A percentile compares a stretch with the other conserved stretches of the same genome.
Evolutionary conservation across 139 green algal genomes (phyloP).

Genomic region (Volvox reticuliferus): DNA sequence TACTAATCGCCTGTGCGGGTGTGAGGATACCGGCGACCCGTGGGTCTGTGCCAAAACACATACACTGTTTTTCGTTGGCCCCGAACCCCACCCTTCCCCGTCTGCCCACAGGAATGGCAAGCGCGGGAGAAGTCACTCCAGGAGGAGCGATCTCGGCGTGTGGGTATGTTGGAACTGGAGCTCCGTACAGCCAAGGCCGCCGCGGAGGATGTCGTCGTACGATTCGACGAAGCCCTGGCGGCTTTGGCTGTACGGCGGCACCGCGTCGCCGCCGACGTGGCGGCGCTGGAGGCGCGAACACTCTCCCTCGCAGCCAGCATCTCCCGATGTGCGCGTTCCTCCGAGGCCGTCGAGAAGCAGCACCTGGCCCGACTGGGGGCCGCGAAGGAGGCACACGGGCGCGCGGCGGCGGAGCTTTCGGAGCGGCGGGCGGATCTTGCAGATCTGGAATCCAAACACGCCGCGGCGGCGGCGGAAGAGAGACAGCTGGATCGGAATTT

Average conservation of each 20-base stretch:
- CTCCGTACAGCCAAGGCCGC: slow-evolving; percentile 46
- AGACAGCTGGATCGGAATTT: slow-evolving; percentile 59
- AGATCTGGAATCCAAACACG: slow-evolving; percentile 7
- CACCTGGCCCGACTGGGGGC: slow-evolving; percentile 18
- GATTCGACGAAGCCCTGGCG: slow-evolving; percentile 53
- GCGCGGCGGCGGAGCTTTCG: slow-evolving; percentile 21
- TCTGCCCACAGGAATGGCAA: slow-evolving; percentile 43
- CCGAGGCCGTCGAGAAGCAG: slow-evolving; percentile 17
- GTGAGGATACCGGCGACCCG: too few relatives aligned
- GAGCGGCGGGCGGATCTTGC: slow-evolving; percentile 35
- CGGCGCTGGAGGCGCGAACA: slow-evolving; percentile 40
- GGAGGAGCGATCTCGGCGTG: slow-evolving; percentile 58
- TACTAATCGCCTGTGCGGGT: too few relatives aligned
- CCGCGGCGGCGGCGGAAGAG: slow-evolving; percentile 46
- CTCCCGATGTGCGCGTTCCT: not conserved
- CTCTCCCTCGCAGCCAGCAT: slow-evolving; percentile 36
- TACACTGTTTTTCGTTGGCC: too few relatives aligned
- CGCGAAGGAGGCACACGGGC: slow-evolving; percentile 37
- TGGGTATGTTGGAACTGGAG: slow-evolving; percentile 57
- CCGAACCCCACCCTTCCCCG: too few relatives aligned
- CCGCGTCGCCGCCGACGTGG: slow-evolving; percentile 27
- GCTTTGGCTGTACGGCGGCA: slow-evolving; percentile 29
- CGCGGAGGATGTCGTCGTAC: slow-evolving; percentile 44
- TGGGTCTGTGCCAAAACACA: too few relatives aligned
- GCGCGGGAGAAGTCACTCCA: slow-evolving; percentile 48